Evolutionary conservation across 2,329 filamentous ascomycete species (phyloP).

Genomic region (Penicillium sp.): DNA sequence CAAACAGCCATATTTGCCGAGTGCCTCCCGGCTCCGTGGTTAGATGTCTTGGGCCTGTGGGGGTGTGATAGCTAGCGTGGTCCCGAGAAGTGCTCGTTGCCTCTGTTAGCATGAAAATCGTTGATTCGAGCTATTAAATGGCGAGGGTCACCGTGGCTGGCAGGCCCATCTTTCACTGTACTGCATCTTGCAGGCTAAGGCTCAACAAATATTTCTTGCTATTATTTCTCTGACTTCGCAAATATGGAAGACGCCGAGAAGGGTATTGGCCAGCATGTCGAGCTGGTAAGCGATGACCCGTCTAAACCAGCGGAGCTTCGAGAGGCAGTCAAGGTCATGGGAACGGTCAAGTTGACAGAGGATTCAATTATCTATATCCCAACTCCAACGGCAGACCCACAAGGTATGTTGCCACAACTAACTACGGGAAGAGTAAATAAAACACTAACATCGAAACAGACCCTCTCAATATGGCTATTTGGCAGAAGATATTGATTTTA

Average conservation of each 20-base stretch:
- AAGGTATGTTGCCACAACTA: slow-evolving; percentile 14
- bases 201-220: neutral
- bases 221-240: neutral
- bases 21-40: slow-evolving; percentile 1
- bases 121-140: neutral
- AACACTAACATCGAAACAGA: slow-evolving; percentile 17
- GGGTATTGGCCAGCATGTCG: slow-evolving; percentile 19
- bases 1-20: neutral
- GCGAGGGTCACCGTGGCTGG: neutral
- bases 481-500: slow-evolving; percentile 33
- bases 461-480: slow-evolving; percentile 34
- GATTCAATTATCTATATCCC: slow-evolving; percentile 41
- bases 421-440: neutral
- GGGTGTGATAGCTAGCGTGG: slow-evolving; percentile 3
- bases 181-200: neutral
- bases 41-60: neutral
- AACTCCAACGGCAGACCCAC: slow-evolving; percentile 39
- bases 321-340: slow-evolving; percentile 22
- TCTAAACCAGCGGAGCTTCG: neutral
- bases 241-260: slow-evolving; percentile 11
- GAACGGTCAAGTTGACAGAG: slow-evolving; percentile 35
- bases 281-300: slow-evolving; percentile 16
- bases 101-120: neutral
- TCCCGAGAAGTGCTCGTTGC: slow-evolving; percentile 14
- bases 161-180: neutral